These are phyloP conservation scores for Pogostemon cablin DNA, from an alignment of 257 asterid genomes.

Conservation along the genomic window DNA sequence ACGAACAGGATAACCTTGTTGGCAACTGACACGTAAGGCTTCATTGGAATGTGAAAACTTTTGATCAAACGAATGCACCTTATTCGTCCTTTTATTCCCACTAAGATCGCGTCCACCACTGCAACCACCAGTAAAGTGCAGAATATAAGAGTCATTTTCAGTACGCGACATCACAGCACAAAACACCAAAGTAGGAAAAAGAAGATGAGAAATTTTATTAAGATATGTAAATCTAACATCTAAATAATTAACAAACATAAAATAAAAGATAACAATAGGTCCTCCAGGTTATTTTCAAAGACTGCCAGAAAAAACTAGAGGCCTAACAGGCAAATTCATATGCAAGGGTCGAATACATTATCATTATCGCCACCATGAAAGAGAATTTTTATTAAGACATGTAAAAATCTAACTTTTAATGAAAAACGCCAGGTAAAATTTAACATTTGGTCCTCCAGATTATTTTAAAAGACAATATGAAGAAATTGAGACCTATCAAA, in stretches of 20 bases:
- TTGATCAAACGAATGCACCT: constrained; percentile 81
- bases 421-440: neutral
- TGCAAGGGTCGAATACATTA: neutral
- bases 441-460: neutral
- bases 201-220: neutral
- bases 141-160: constrained; percentile 13
- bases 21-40: constrained; percentile 86
- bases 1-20: constrained; percentile 86
- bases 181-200: constrained; percentile 5
- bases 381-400: neutral
- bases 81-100: constrained; percentile 88
- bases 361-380: constrained; percentile 6
- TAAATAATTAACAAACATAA: constrained; percentile 8
- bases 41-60: constrained; percentile 61
- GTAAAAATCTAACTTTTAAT: neutral
- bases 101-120: constrained; percentile 95
- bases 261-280: neutral
- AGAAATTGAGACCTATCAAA: neutral
- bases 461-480: neutral
- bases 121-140: constrained; percentile 42
- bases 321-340: neutral
- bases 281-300: neutral
- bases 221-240: neutral
- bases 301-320: neutral
- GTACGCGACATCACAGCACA: constrained; percentile 3